Evolutionary conservation across 2,329 filamentous ascomycete species (phyloP).

Genomic region (Ascochyta rabiei): DNA sequence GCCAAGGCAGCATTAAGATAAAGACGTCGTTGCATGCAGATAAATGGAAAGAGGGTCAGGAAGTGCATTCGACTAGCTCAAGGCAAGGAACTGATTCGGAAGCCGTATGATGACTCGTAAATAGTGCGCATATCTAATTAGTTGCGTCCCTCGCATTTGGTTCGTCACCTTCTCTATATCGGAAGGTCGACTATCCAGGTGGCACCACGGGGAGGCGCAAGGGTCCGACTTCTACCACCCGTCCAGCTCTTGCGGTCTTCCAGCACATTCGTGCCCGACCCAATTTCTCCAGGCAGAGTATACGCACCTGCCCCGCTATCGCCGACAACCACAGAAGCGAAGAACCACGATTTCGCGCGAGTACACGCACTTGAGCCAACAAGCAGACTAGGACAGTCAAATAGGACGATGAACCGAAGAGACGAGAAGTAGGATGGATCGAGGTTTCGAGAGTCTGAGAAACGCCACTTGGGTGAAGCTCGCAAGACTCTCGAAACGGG

Average conservation of each 20-base stretch:
- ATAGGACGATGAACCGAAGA: not conserved
- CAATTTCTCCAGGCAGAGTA: constrained; percentile 28
- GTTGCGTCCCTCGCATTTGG: constrained; percentile 44
- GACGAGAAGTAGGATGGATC: constrained; percentile 5
- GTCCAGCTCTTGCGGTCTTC: constrained; percentile 40
- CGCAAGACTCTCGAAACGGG: constrained; percentile 1
- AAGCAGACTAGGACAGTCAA: constrained; percentile 5
- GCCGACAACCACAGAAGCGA: constrained; percentile 7
- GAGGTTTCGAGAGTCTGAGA: constrained; percentile 5
- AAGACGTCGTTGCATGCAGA: not conserved
- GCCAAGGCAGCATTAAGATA: not conserved
- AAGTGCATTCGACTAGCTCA: not conserved
- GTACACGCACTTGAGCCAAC: not conserved
- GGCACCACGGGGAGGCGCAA: constrained; percentile 47
- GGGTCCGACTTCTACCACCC: constrained; percentile 46
- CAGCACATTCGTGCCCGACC: constrained; percentile 25
- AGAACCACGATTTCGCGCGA: not conserved
- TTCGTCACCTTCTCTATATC: constrained; percentile 29
- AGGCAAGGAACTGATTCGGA: not conserved
- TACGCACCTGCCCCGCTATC: constrained; percentile 20
- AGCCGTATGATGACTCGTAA: not conserved
- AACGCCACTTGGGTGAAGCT: constrained; percentile 15
- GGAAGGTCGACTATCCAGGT: constrained; percentile 39
- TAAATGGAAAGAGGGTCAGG: not conserved
- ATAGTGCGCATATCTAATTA: not conserved